Evolutionary conservation across 1,139 yeast genomes (phyloP).

Genomic region (Suhomyces taliae): DNA sequence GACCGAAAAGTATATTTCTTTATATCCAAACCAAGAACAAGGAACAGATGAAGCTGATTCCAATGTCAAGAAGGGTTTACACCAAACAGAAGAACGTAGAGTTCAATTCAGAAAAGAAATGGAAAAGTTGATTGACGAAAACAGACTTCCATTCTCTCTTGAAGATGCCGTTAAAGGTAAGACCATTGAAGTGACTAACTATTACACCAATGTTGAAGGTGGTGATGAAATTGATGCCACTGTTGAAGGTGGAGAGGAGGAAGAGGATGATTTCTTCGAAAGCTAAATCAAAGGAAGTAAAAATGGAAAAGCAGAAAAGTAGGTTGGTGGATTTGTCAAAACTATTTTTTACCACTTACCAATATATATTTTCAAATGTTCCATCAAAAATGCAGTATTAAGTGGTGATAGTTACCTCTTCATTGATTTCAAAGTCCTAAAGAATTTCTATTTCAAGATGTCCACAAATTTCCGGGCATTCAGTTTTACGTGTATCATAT

Average conservation of each 20-base stretch:
- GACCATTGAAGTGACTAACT: conserved; percentile 24
- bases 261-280: conserved; percentile 49
- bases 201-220: conserved; percentile 8
- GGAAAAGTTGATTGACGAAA: conserved; percentile 49
- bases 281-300: conserved; percentile 17
- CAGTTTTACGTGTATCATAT: no score
- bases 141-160: conserved; percentile 55
- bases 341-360: no score
- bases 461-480: no score
- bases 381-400: no score
- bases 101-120: conserved; percentile 51
- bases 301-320: no score
- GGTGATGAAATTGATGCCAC: conserved; percentile 46
- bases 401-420: no score
- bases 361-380: no score
- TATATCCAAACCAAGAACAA: conserved; percentile 54
- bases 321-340: no score
- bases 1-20: conserved; percentile 75
- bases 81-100: conserved; percentile 50
- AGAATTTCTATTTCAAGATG: no score
- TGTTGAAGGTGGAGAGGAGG: conserved; percentile 23
- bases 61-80: conserved; percentile 47
- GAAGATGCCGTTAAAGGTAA: conserved; percentile 59
- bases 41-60: conserved; percentile 32
- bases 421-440: no score